phyloP scores from a whole-genome alignment of 75 land plant species.

The Cunninghamia lanceolata region DNA sequence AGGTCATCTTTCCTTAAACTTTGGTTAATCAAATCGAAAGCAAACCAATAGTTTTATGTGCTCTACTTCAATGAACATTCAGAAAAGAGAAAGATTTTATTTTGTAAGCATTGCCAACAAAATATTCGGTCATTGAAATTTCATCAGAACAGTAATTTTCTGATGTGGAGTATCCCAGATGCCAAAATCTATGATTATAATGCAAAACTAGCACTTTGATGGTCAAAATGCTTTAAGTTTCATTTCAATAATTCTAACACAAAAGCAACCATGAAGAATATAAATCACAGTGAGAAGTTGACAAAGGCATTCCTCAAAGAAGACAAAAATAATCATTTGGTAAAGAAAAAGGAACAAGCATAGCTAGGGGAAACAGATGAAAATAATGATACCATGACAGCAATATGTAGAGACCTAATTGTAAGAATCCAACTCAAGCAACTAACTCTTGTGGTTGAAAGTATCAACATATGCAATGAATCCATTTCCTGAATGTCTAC shows the following conservation, averaged over 20 bases:
- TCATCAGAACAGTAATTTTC: background rate
- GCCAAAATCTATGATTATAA: background rate
- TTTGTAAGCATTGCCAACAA: background rate
- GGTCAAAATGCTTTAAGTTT: too few relatives aligned
- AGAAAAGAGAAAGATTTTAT: background rate
- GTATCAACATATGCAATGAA: background rate
- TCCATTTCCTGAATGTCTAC: background rate
- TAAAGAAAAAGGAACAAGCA: background rate
- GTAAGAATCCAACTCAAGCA: background rate
- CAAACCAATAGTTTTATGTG: background rate
- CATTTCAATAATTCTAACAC: background rate
- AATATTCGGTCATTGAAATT: background rate
- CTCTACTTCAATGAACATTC: background rate
- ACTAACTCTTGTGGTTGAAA: background rate
- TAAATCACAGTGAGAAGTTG: background rate
- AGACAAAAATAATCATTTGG: background rate
- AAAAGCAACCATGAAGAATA: background rate
- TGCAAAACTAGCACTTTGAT: background rate
- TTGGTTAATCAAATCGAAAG: background rate
- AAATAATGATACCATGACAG: background rate
- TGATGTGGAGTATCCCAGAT: background rate
- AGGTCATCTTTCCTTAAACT: background rate
- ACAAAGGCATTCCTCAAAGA: background rate
- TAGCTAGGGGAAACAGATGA: background rate
- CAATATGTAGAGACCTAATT: background rate